Evolutionary conservation across 345 rosid species (phyloP).

Genomic region (Cochlearia excelsa): DNA sequence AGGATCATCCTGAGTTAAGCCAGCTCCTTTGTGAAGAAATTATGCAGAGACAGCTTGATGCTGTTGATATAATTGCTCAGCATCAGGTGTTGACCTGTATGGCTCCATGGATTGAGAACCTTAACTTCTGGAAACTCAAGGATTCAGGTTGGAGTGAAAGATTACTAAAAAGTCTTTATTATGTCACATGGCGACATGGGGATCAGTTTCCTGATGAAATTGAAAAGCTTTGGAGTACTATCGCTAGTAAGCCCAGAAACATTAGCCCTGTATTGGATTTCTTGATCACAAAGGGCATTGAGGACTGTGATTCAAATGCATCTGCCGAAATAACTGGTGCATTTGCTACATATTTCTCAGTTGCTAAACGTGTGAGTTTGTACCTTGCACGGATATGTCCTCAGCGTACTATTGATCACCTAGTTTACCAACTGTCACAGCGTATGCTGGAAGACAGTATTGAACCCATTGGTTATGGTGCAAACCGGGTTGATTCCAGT

Average conservation of each 20-base stretch:
- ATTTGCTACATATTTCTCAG: constrained; percentile 97
- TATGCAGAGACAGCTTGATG: constrained; percentile 99
- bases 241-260: constrained; percentile 92
- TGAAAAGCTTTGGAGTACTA: constrained; percentile 98
- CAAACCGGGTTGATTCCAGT: constrained; percentile 56
- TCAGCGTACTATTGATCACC: constrained; percentile 93
- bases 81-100: constrained; percentile 99
- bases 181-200: constrained; percentile 97
- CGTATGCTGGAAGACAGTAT: constrained; percentile 91
- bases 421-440: constrained; percentile 90
- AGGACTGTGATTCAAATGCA: constrained; percentile 98
- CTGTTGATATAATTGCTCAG: constrained; percentile 97
- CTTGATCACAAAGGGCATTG: constrained; percentile 93
- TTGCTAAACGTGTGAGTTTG: constrained; percentile 95
- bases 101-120: constrained; percentile 99
- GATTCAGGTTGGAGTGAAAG: constrained; percentile 99
- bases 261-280: constrained; percentile 96
- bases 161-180: constrained; percentile 91
- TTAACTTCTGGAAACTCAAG: constrained; percentile 97
- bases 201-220: constrained; percentile 99
- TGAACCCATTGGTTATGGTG: constrained; percentile 62
- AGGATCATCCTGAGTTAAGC: constrained; percentile 95
- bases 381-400: constrained; percentile 97
- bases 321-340: constrained; percentile 99
- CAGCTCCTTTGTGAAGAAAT: constrained; percentile 98